Evolutionary conservation across 148 eudicot species (phyloP).

Genomic region (Heliamphora exappendiculata): DNA sequence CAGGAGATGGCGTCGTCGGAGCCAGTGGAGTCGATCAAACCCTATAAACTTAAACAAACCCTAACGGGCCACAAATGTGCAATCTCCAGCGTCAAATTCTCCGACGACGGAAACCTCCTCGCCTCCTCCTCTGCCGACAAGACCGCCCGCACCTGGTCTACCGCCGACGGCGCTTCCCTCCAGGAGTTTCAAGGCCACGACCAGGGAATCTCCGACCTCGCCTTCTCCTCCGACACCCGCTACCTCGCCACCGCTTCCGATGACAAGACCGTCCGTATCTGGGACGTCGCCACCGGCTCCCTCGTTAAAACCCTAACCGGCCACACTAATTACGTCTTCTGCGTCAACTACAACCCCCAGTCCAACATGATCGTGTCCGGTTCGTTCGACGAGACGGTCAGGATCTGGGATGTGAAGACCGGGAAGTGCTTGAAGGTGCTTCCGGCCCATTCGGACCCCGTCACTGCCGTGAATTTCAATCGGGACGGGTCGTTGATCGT

Average conservation of each 20-base stretch:
- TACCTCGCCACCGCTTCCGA: slow-evolving; percentile 82
- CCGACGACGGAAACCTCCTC: slow-evolving; percentile 62
- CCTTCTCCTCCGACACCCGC: slow-evolving; percentile 74
- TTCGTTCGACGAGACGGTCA: slow-evolving; percentile 81
- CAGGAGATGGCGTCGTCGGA: slow-evolving; percentile 26
- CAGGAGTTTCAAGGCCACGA: slow-evolving; percentile 59
- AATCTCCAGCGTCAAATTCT: slow-evolving; percentile 75
- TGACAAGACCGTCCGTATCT: slow-evolving; percentile 61
- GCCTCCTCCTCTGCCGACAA: slow-evolving; percentile 87
- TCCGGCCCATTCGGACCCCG: slow-evolving; percentile 95
- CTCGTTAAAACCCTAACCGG: slow-evolving; percentile 60
- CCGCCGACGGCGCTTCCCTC: slow-evolving; percentile 15
- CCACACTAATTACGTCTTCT: slow-evolving; percentile 80
- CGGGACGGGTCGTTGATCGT: slow-evolving; percentile 74
- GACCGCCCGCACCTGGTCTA: slow-evolving; percentile 45
- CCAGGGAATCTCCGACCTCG: slow-evolving; percentile 77
- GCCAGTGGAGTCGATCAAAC: slow-evolving; percentile 25
- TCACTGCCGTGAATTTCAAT: slow-evolving; percentile 66
- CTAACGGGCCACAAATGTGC: slow-evolving; percentile 73
- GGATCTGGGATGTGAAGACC: slow-evolving; percentile 85
- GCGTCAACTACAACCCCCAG: slow-evolving; percentile 70
- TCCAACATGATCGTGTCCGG: slow-evolving; percentile 74
- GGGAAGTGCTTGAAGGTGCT: slow-evolving; percentile 76
- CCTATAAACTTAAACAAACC: slow-evolving; percentile 71
- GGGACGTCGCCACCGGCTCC: slow-evolving; percentile 52